These are phyloP conservation scores for Aureobasidium zeae DNA, from an alignment of 2,329 filamentous ascomycete genomes.

Conservation along the genomic window DNA sequence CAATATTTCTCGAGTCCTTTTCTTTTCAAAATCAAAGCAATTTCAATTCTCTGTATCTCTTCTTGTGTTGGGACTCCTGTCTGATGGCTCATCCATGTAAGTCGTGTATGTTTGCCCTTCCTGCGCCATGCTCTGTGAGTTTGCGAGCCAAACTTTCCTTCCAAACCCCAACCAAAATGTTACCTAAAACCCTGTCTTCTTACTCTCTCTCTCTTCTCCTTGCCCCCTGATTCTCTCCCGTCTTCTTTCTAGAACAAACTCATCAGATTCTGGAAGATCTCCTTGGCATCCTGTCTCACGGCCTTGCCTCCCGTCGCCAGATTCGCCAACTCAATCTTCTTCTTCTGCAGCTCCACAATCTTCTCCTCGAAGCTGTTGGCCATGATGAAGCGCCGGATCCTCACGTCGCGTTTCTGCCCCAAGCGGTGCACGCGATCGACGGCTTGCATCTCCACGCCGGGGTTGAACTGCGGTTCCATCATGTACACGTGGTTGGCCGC, in stretches of 20 bases:
- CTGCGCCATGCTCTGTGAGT: too few relatives aligned
- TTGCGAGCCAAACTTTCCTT: too few relatives aligned
- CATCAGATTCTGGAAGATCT: slow-evolving; percentile 53
- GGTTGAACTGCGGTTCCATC: slow-evolving; percentile 98
- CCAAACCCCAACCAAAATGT: too few relatives aligned
- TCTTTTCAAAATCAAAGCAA: neutral
- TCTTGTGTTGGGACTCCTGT: too few relatives aligned
- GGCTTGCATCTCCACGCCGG: slow-evolving; percentile 86
- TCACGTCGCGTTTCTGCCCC: slow-evolving; percentile 80
- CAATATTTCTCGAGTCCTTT: too few relatives aligned
- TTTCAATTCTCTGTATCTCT: too few relatives aligned
- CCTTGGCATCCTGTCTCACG: slow-evolving; percentile 54
- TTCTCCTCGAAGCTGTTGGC: slow-evolving; percentile 83
- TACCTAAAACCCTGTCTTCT: too few relatives aligned
- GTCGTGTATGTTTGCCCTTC: too few relatives aligned
- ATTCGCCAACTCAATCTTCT: slow-evolving; percentile 85
- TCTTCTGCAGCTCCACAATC: slow-evolving; percentile 79
- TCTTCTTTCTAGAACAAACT: slow-evolving; percentile 44
- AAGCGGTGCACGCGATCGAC: slow-evolving; percentile 87
- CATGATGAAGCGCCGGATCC: slow-evolving; percentile 88
- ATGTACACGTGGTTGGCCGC: slow-evolving; percentile 80
- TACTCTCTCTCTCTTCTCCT: neutral
- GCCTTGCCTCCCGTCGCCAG: slow-evolving; percentile 57
- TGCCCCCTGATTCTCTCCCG: neutral
- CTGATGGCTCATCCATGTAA: too few relatives aligned